Conservation (phyloP, 1,284 basidiomycete genomes). For the Schizophyllum amplum region DNA sequence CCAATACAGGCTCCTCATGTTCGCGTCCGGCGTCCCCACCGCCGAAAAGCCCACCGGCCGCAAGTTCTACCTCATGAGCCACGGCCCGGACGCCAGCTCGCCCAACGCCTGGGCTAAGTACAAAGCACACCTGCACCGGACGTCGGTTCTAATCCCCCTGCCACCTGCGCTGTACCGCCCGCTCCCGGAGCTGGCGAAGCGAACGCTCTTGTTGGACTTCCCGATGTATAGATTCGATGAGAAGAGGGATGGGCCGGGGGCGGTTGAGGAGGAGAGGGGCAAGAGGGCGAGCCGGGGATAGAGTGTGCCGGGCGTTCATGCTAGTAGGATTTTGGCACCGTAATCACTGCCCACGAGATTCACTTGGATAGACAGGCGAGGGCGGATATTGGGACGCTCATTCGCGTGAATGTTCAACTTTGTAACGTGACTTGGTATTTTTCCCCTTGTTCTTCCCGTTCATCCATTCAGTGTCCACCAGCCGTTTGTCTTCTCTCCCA, state of each 20-base stretch:
- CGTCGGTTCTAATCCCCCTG: slow-evolving; percentile 60
- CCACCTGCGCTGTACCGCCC: slow-evolving; percentile 51
- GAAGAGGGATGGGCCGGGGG: slow-evolving; percentile 37
- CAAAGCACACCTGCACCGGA: slow-evolving; percentile 47
- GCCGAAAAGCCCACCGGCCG: slow-evolving; percentile 67
- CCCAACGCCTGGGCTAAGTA: slow-evolving; percentile 46
- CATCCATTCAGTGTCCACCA: too few species aligned
- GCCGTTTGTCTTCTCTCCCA: too few species aligned
- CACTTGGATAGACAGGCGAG: too few species aligned
- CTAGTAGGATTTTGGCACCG: too few species aligned
- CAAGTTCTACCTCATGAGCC: slow-evolving; percentile 53
- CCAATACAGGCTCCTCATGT: slow-evolving; percentile 45
- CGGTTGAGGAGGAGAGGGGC: slow-evolving; percentile 31
- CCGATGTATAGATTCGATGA: slow-evolving; percentile 57
- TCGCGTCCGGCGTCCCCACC: slow-evolving; percentile 63
- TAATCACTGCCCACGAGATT: too few species aligned
- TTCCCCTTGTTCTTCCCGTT: too few species aligned
- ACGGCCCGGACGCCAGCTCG: slow-evolving; percentile 23
- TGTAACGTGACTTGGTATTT: too few species aligned
- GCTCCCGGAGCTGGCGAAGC: slow-evolving; percentile 50
- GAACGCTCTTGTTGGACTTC: slow-evolving; percentile 54
- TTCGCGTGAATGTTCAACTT: too few species aligned
- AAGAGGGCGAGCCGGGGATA: neutral
- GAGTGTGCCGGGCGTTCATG: too few species aligned
- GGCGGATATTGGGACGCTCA: too few species aligned